phyloP scores from a whole-genome alignment of 176 grass and related monocot genomes.

The Microstegium vimineum region DNA sequence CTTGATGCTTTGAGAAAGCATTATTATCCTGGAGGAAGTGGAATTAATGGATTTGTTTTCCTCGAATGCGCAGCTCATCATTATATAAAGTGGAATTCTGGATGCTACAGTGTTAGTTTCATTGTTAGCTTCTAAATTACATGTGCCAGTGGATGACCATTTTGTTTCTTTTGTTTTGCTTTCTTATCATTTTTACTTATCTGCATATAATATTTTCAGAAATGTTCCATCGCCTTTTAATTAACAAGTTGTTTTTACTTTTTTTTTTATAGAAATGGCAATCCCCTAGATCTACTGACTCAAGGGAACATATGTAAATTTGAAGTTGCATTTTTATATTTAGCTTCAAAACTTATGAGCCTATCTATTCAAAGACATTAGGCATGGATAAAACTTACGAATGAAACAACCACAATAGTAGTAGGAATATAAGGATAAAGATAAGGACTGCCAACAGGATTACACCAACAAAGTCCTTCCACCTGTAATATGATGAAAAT shows the following conservation, averaged over 20 bases:
- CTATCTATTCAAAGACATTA: background rate
- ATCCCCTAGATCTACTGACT: background rate
- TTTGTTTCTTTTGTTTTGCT: background rate
- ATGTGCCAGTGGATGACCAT: background rate
- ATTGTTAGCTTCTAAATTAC: background rate
- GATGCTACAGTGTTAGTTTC: background rate
- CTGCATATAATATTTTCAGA: background rate
- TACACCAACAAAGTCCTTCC: constrained; percentile 86
- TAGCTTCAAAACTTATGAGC: background rate
- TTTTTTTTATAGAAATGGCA: constrained; percentile 7
- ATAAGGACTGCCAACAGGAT: constrained; percentile 62
- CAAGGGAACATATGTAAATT: constrained; percentile 7
- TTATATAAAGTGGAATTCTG: background rate
- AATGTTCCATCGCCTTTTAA: background rate
- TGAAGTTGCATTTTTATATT: constrained; percentile 3
- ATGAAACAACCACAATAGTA: constrained; percentile 68
- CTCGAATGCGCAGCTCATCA: background rate
- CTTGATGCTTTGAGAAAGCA: background rate
- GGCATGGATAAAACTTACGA: constrained; percentile 47
- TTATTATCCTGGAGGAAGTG: background rate
- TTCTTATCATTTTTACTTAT: background rate
- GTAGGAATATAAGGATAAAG: constrained; percentile 83
- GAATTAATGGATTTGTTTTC: background rate
- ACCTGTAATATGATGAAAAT: constrained; percentile 54
- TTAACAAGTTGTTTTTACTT: background rate